Evolutionary conservation across 2,329 filamentous ascomycete genomes (phyloP), one percentile per base, ranked within the genome.

Genomic region (Venturia aucupariae): DNA sequence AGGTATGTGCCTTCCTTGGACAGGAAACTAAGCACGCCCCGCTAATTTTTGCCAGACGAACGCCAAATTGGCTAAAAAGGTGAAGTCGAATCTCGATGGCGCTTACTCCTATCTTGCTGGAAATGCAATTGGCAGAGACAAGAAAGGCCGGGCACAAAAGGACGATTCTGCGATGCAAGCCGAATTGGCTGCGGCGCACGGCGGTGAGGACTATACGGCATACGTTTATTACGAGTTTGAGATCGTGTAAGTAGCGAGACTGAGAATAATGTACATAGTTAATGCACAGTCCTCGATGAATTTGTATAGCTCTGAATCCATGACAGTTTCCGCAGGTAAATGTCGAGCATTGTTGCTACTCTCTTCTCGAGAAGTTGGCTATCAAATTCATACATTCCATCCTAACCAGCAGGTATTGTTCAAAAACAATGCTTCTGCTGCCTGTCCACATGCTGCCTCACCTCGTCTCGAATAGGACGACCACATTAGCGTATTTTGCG

Each of bases 191-290:
- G 87, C 89, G 3, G 89, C 80, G 0, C 86, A 85, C 22, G 90
- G 92, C 66, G 87, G 87, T 63, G 82, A 84, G 69, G 92, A 97
- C 75, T 99, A 97, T 79, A 94, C 91, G 66, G 89, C 94, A 48
- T 99, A 95, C 77, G 94, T 97, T 73, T 97, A 92, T 80, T 99
- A 97, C 78, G 90, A 96, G 74, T 90, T 97, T 74, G 90, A 94
- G 73, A 86, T 97, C 69, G 64, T 60, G 51, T 65, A 63, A 60
- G 59, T 41, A 42, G 59, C 32, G 51, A 35, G 51, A 57, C 27
- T 57, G 30, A 11, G 51, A n/a, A 32, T 27, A 57, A 22, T 57
- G 51, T 57, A 57, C 30, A 32, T 19, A 57, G 15, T 51, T 51
- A 15, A 51, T 27, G 17, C 46, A 51, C 46, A 51, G 46, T 27